Evolutionary conservation across 805 yeast genomes (phyloP), one percentile per base, ranked within the genome.

Genomic region (Ogataea pignaliae): DNA sequence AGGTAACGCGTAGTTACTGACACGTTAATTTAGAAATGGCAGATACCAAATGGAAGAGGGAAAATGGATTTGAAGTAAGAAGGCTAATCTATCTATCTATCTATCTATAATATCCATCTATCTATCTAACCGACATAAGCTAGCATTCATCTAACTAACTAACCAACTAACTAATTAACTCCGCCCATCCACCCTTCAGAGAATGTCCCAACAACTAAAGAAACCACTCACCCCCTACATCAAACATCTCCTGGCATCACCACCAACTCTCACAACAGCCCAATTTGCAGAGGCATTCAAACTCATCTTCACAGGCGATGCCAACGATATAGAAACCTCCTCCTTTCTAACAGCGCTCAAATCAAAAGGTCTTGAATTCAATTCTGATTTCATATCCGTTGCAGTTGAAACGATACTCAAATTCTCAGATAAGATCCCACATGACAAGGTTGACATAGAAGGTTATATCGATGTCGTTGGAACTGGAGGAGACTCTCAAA

Each of bases 401-500:
- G 97, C 97, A 0, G 97, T 88, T 0, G 68, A 70, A 16, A 81
- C 93, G 2, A 77, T 91, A 21, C 67, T 86, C 47, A 78, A 79
- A 54, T 83, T 75, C 53, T 81, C 93, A 7, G 75, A 74, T 39
- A 53, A 70, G 10, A 76, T 88, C n/a, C 68, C 73, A 10, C 61
- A 72, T 2, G 55, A 65, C 8, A 53, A 57, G 1, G 75, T 77
- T 12, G 76, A 75, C 34, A 55, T 66, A 1, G 64, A 62, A 1
- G 85, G 85, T 0, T 84, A 76, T 53, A 72, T 84, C 6, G 99
- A 93, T 63, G 87, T 93, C 29, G 99, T 93, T 6, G 99, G 99
- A 1, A 93, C 99, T 0, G 99, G 99, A 26, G 99, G 99, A 13
- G 99, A 93, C 61, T 97, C 97, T 2, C 96, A 93, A 60, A 85